These are phyloP conservation scores for Pascua guehoae DNA, from an alignment of 1,284 basidiomycete genomes.

Conservation along the genomic window DNA sequence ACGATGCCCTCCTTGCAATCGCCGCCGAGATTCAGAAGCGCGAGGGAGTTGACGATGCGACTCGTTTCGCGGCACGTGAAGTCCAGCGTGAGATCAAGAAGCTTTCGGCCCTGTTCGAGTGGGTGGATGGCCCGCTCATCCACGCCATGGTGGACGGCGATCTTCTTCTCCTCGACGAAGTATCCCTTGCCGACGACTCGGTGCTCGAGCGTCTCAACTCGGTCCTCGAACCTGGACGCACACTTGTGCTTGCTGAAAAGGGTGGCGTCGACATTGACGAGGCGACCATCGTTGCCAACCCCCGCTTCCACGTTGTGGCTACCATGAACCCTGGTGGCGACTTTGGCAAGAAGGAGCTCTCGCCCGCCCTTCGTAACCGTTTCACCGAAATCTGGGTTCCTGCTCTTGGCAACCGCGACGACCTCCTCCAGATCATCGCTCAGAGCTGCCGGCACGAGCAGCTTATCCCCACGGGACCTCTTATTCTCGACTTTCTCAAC, in stretches of 20 bases:
- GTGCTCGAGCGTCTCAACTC: slow-evolving; percentile 97
- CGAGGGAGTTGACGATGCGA: slow-evolving; percentile 6
- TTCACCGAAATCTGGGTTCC: slow-evolving; percentile 99
- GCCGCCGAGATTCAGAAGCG: slow-evolving; percentile 10
- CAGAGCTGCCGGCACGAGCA: slow-evolving; percentile 64
- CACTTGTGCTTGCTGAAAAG: slow-evolving; percentile 87
- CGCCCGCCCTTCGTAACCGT: slow-evolving; percentile 91
- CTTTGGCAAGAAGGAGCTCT: slow-evolving; percentile 98
- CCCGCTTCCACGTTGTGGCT: slow-evolving; percentile 82
- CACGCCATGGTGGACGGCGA: slow-evolving; percentile 85
- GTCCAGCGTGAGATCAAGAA: slow-evolving; percentile 49
- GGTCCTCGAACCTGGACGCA: slow-evolving; percentile 85
- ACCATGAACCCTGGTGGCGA: slow-evolving; percentile 99
- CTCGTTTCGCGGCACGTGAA: slow-evolving; percentile 13
- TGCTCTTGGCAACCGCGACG: slow-evolving; percentile 68
- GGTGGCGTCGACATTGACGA: slow-evolving; percentile 72
- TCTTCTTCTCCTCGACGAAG: slow-evolving; percentile 90
- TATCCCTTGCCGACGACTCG: slow-evolving; percentile 96
- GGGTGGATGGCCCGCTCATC: slow-evolving; percentile 92
- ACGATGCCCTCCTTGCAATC: slow-evolving; percentile 26
- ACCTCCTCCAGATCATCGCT: slow-evolving; percentile 75
- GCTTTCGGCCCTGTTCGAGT: slow-evolving; percentile 79
- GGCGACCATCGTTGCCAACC: slow-evolving; percentile 63
- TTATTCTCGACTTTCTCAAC: slow-evolving; percentile 72
- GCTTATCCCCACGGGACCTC: slow-evolving; percentile 61